These are phyloP conservation scores for Fusarium sp. DNA, from an alignment of 2,329 filamentous ascomycete genomes.

Conservation along the genomic window DNA sequence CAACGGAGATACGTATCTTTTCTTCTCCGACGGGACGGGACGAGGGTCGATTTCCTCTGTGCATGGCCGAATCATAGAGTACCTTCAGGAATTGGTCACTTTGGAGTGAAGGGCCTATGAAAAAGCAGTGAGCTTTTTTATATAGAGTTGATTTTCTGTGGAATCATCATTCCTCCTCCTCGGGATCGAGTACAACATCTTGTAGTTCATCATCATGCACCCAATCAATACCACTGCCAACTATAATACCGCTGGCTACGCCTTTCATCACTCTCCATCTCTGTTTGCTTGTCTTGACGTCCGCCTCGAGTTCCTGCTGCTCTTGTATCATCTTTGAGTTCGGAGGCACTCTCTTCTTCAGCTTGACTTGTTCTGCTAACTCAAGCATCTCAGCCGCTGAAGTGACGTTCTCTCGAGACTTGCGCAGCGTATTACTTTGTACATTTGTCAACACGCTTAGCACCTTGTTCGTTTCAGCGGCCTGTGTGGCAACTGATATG, in stretches of 20 bases:
- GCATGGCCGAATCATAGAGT: background rate
- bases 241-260: slow-evolving; percentile 80
- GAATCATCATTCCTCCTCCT: slow-evolving; percentile 53
- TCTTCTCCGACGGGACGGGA: slow-evolving; percentile 16
- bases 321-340: slow-evolving; percentile 64
- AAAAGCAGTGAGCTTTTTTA: background rate
- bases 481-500: slow-evolving; percentile 69
- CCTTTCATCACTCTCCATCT: slow-evolving; percentile 81
- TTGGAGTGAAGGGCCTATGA: background rate
- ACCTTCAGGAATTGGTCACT: background rate
- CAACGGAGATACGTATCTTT: slow-evolving; percentile 29
- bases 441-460: slow-evolving; percentile 64
- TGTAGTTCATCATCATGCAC: slow-evolving; percentile 73
- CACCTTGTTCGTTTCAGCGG: slow-evolving; percentile 61
- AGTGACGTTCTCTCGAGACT: slow-evolving; percentile 69
- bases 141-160: background rate
- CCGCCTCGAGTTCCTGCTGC: slow-evolving; percentile 66
- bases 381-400: slow-evolving; percentile 71
- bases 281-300: slow-evolving; percentile 70
- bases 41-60: slow-evolving; percentile 2
- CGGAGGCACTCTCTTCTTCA: slow-evolving; percentile 64
- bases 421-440: slow-evolving; percentile 67
- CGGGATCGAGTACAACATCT: slow-evolving; percentile 76
- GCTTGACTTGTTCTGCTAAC: slow-evolving; percentile 67
- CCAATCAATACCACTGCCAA: slow-evolving; percentile 87